Base-by-base conservation (phyloP, 768 basidiomycete genomes). In the Cyclocybe aegerita region DNA sequence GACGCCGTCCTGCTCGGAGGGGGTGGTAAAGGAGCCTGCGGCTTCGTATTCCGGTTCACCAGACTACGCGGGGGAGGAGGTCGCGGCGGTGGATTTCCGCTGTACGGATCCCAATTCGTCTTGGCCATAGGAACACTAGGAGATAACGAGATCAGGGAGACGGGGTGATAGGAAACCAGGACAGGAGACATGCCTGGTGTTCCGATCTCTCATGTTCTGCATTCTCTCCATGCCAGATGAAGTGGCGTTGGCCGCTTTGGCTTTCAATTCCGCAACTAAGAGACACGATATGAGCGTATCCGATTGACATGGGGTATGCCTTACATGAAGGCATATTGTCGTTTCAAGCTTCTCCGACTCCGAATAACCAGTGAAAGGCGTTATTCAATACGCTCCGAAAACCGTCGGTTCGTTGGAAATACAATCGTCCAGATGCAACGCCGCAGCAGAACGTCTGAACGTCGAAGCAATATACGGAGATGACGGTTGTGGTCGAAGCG, bases 81-180 rank as follows among this genome's bases (percentile, higher is more conserved):
- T 0, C 78, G 73, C 0, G 78, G 76, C 1, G 82, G 74, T 5
- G 75, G 69, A n/a, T 70, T 66, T 17, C 78, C 79, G 58, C 76
- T 81, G 52, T 80, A 76, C 34, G 72, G 83, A 62, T 86, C 79
- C 83, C 84, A 87, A 55, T 78, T 84, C 7, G 81, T 79, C 49
- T 81, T 81, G 50, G 77, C 79, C 60, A 85, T 65, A 3, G 85
- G 77, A 5, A 75, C 67, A 57, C 85, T 86, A n/a, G 42, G 39
- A 42, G 29, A 30, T 52, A 11, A 37, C 38, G 35, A 39, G 15
- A 43, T 49, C 39, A 36, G 16, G 39, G n/a, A 17, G 31, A 37
- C 12, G 17, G 7, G n/a, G 30, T 15, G 42, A 10, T 23, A 49
- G 43, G 35, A n/a, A 29, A 30, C n/a, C n/a, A n/a, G n/a, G n/a